Evolutionary conservation across 2,329 filamentous ascomycete species (phyloP), one percentile per base, ranked within the genome.

Genomic region (Coniella lustricola): DNA sequence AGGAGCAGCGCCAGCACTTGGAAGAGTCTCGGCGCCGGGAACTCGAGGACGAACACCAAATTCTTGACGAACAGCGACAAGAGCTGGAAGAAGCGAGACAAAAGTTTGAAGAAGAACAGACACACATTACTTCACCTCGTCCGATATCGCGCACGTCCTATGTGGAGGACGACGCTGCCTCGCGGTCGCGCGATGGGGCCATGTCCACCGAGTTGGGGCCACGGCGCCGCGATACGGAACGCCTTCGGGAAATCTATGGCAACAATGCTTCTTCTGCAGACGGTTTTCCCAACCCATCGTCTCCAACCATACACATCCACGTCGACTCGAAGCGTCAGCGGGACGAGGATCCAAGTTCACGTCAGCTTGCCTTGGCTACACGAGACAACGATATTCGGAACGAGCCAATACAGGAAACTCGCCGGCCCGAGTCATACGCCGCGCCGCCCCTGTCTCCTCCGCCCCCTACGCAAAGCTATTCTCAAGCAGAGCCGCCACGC

Each of bases 241-340:
- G 75, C 2, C 61, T 76, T 29, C 68, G 75, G 4, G 77, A 81
- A 52, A 75, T 76, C 17, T 80, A 81, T 52, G 74, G 73, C n/a
- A 42, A 52, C 4, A n/a, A 43, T 9, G 34, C 47, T 8, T 21
- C 37, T 12, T 60, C 59, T 16, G 48, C 49, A 3, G 49, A 48
- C 22, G 3, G 53, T 52, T 13, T 57, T 45, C 4, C 44, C 42
- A 1, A 20, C 36, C 48, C 33, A n/a, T 44, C 49, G 5, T 51
- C 49, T n/a, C 49, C 49, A 3, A 37, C 49, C 12, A 48, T 51
- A 14, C 49, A 51, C 45, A 48, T 51, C 8, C 54, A 56, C 7
- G 44, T 55, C 18, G 50, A 54, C 35, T 41, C 49, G 16, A 35
- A 39, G 10, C 49, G 45, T 14, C 49, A 51, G 31, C 39, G 34